These are phyloP conservation scores for Ceratobasidium sp. DNA, from an alignment of 1,284 basidiomycete genomes.

Conservation along the genomic window DNA sequence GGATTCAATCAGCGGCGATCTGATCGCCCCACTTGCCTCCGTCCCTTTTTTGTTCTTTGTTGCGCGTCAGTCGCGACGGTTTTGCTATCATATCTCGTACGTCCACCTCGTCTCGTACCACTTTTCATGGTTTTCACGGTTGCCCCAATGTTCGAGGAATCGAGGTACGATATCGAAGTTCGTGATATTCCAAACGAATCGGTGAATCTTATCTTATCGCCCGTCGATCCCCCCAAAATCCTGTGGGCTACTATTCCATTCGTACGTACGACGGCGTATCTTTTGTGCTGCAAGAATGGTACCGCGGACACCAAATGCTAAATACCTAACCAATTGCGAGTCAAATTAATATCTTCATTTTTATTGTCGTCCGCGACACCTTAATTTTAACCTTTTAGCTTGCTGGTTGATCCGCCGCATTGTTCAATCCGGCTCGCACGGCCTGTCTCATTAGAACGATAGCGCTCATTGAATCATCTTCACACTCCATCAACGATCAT, in stretches of 20 bases:
- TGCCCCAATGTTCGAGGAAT: not conserved
- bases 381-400: not conserved
- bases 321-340: not conserved
- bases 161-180: not conserved
- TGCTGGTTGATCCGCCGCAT: not conserved
- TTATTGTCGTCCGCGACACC: not conserved
- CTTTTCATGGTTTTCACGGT: not conserved
- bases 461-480: too few relatives aligned
- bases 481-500: not conserved
- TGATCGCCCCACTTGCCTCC: not conserved
- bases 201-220: constrained; percentile 12
- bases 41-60: not conserved
- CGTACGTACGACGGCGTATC: not conserved
- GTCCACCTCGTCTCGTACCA: constrained; percentile 12
- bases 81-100: too few relatives aligned
- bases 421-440: too few relatives aligned
- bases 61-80: too few relatives aligned
- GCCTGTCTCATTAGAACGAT: too few relatives aligned
- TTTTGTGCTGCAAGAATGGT: not conserved
- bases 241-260: not conserved
- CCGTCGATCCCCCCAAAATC: constrained; percentile 15
- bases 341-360: not conserved
- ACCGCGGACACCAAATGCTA: too few relatives aligned
- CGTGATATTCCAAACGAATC: not conserved
- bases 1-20: not conserved